phyloP scores from a whole-genome alignment of 345 rosid species.

The Tarenaya hassleriana region DNA sequence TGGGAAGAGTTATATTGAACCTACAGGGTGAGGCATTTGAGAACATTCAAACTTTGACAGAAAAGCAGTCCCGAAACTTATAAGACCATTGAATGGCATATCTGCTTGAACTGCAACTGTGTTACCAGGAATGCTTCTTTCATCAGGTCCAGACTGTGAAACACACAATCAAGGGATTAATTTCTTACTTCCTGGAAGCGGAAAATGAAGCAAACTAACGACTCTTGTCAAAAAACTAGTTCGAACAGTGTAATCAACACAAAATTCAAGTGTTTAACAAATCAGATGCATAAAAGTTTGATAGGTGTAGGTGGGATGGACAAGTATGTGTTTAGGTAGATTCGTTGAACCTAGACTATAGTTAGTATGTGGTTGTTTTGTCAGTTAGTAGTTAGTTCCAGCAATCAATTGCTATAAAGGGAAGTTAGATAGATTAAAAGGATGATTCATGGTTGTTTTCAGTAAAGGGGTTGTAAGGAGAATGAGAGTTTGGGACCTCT shows the following conservation, averaged over 20 bases:
- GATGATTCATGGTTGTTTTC: too few species aligned
- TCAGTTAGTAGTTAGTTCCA: too few species aligned
- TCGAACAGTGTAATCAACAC: background rate
- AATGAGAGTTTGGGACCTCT: too few species aligned
- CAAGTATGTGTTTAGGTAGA: too few species aligned
- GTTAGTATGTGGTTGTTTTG: too few species aligned
- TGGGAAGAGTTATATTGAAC: slow-evolving; percentile 18
- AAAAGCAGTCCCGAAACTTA: slow-evolving; percentile 89
- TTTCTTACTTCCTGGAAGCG: slow-evolving; percentile 10
- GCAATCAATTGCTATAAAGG: too few species aligned
- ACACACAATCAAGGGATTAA: slow-evolving; percentile 12
- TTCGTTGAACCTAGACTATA: too few species aligned
- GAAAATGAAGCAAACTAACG: slow-evolving; percentile 7
- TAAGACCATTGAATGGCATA: slow-evolving; percentile 92
- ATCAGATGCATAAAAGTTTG: background rate
- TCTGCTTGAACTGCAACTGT: slow-evolving; percentile 93
- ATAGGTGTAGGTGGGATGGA: too few species aligned
- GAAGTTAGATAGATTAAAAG: too few species aligned
- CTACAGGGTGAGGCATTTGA: slow-evolving; percentile 93
- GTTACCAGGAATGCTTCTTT: slow-evolving; percentile 95
- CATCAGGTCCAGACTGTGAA: slow-evolving; percentile 82
- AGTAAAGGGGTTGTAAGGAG: too few species aligned
- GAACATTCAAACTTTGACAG: slow-evolving; percentile 93
- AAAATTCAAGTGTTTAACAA: background rate
- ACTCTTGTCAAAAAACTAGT: slow-evolving; percentile 8